A percentile compares a stretch with the other conserved stretches of the same genome.
These are phyloP conservation scores for Fusarium devonianum DNA, from an alignment of 2,329 filamentous ascomycete genomes.

Conservation along the genomic window DNA sequence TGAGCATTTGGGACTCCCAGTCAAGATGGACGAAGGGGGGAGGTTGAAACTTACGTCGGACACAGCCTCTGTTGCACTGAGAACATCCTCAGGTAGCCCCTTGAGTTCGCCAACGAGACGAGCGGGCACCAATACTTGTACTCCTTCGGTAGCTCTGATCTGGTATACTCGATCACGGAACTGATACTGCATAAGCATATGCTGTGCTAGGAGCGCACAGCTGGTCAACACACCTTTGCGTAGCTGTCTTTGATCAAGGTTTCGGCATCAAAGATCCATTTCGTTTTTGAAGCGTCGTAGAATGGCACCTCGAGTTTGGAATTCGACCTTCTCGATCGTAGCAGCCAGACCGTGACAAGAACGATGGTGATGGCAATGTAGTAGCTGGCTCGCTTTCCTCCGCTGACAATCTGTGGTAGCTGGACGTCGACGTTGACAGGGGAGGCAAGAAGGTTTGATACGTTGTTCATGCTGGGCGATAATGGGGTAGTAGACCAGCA, in stretches of 20 bases:
- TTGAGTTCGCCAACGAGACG: slow-evolving; percentile 56
- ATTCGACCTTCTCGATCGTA: slow-evolving; percentile 45
- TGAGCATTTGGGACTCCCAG: not conserved
- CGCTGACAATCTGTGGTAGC: slow-evolving; percentile 33
- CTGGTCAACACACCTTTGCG: slow-evolving; percentile 48
- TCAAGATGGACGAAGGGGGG: not conserved
- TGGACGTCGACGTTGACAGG: slow-evolving; percentile 29
- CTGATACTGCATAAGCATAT: slow-evolving; percentile 43
- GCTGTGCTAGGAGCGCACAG: not conserved
- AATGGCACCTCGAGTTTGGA: slow-evolving; percentile 51
- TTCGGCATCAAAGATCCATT: slow-evolving; percentile 61
- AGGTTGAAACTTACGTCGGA: slow-evolving; percentile 49
- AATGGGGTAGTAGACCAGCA: not conserved
- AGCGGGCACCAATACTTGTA: slow-evolving; percentile 56
- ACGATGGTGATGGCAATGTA: slow-evolving; percentile 51
- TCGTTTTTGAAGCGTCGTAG: slow-evolving; percentile 57
- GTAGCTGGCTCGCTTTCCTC: slow-evolving; percentile 48
- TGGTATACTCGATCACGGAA: slow-evolving; percentile 59
- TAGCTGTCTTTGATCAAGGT: slow-evolving; percentile 58
- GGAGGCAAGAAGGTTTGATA: slow-evolving; percentile 28
- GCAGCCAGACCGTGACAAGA: slow-evolving; percentile 50
- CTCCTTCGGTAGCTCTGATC: slow-evolving; percentile 59
- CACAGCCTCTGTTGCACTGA: slow-evolving; percentile 58
- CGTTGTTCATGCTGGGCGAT: slow-evolving; percentile 32
- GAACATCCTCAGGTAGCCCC: slow-evolving; percentile 55